Conservation (phyloP, 345 rosid species). For the Heritiera fomes region DNA sequence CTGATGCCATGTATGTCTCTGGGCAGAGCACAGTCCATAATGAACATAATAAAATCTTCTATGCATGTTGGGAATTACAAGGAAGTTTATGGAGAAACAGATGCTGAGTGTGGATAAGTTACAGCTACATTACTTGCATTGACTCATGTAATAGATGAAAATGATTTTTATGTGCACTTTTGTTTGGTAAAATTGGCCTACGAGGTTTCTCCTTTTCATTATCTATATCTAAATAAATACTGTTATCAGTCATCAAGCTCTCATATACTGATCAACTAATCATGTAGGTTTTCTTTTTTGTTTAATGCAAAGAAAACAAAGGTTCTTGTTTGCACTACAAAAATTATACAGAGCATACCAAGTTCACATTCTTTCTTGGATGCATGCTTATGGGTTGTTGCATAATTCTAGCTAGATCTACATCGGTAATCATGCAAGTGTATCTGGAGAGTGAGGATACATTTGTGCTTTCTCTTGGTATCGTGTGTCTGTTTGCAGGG, state of each 20-base stretch:
- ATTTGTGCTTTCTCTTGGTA: neutral
- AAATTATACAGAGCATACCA: neutral
- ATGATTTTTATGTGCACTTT: neutral
- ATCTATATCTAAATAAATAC: neutral
- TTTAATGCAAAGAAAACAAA: neutral
- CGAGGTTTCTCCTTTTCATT: neutral
- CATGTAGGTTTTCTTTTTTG: neutral
- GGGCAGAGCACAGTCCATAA: neutral
- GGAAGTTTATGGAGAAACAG: neutral
- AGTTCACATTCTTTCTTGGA: slow-evolving; percentile 2
- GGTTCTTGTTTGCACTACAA: neutral
- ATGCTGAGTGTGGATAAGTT: slow-evolving; percentile 7
- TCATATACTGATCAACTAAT: neutral
- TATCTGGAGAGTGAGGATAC: neutral
- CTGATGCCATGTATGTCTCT: neutral
- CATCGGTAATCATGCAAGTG: neutral
- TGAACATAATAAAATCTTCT: neutral
- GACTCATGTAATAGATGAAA: slow-evolving; percentile 10
- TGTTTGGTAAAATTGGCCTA: neutral
- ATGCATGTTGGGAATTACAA: neutral
- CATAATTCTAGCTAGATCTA: slow-evolving; percentile 1
- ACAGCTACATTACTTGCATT: neutral
- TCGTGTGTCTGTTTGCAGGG: slow-evolving; percentile 3
- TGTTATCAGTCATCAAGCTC: neutral
- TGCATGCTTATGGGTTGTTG: neutral